phyloP scores from a whole-genome alignment of 768 basidiomycete species.

The Cantharellus cinnabarinus region DNA sequence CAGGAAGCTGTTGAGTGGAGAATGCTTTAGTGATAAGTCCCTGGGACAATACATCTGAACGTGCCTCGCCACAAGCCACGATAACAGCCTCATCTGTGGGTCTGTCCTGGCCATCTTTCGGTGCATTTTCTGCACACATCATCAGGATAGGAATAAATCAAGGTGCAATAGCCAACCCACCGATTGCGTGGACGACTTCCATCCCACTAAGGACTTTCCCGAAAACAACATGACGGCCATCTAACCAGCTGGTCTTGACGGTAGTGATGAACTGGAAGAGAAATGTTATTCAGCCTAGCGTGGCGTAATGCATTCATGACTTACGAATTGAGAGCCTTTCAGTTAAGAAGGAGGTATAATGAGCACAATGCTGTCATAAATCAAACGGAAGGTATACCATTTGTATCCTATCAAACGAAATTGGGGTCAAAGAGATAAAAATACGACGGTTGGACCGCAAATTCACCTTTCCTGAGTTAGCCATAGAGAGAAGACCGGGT shows the following conservation, averaged over 20 bases:
- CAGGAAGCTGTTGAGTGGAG: slow-evolving; percentile 23
- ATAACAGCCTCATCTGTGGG: slow-evolving; percentile 66
- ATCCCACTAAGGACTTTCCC: slow-evolving; percentile 84
- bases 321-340: slow-evolving; percentile 69
- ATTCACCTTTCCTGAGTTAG: slow-evolving; percentile 37
- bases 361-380: background rate
- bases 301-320: slow-evolving; percentile 11
- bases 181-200: slow-evolving; percentile 62
- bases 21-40: background rate
- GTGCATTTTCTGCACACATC: slow-evolving; percentile 37
- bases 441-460: too few relatives aligned
- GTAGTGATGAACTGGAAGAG: slow-evolving; percentile 89
- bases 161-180: slow-evolving; percentile 25
- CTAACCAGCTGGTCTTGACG: slow-evolving; percentile 69
- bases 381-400: slow-evolving; percentile 31
- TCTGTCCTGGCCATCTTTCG: slow-evolving; percentile 49
- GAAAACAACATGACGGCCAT: slow-evolving; percentile 85
- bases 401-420: slow-evolving; percentile 44
- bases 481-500: slow-evolving; percentile 81
- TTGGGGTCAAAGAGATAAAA: background rate
- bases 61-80: slow-evolving; percentile 75
- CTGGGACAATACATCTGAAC: background rate
- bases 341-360: slow-evolving; percentile 5
- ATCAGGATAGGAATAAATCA: background rate
- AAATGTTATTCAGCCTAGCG: slow-evolving; percentile 17